These are phyloP conservation scores for Aspergillus aculeatus DNA, from an alignment of 2,329 filamentous ascomycete genomes.

Conservation along the genomic window DNA sequence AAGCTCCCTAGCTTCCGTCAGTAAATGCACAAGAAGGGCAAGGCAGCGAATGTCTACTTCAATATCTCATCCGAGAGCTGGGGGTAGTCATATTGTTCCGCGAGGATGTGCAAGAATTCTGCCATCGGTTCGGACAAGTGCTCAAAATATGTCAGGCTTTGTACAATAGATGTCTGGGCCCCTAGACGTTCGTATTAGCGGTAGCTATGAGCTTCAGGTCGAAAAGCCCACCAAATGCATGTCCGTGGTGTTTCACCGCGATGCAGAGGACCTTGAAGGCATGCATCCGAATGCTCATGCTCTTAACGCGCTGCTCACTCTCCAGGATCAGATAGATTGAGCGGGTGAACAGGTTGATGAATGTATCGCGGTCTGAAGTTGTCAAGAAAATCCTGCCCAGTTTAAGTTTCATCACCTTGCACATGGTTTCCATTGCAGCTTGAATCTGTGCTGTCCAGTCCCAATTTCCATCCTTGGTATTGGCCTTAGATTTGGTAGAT, in stretches of 20 bases:
- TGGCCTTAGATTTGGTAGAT: conserved; percentile 67
- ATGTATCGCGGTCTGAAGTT: conserved; percentile 93
- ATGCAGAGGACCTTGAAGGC: conserved; percentile 96
- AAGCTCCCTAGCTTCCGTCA: conserved; percentile 63
- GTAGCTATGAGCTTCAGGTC: neutral
- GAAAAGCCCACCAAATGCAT: conserved; percentile 72
- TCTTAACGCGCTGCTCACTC: conserved; percentile 89
- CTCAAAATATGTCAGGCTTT: conserved; percentile 97
- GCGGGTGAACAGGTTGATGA: conserved; percentile 85
- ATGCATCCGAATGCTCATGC: conserved; percentile 87
- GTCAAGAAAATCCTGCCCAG: conserved; percentile 91
- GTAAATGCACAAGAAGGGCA: neutral
- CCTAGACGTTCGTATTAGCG: conserved; percentile 51
- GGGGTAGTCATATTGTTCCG: conserved; percentile 96
- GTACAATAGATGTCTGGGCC: conserved; percentile 95
- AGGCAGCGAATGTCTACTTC: conserved; percentile 41
- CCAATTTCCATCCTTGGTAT: conserved; percentile 74
- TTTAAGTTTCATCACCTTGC: conserved; percentile 91
- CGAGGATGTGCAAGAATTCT: conserved; percentile 91
- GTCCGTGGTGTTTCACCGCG: conserved; percentile 94
- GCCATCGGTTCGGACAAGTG: conserved; percentile 99
- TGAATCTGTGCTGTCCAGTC: conserved; percentile 87
- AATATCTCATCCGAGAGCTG: conserved; percentile 92
- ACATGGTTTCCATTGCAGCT: conserved; percentile 87
- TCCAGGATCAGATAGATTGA: conserved; percentile 93